These are phyloP conservation scores for Eucalyptus sp. DNA, from an alignment of 345 rosid species.

Conservation along the genomic window DNA sequence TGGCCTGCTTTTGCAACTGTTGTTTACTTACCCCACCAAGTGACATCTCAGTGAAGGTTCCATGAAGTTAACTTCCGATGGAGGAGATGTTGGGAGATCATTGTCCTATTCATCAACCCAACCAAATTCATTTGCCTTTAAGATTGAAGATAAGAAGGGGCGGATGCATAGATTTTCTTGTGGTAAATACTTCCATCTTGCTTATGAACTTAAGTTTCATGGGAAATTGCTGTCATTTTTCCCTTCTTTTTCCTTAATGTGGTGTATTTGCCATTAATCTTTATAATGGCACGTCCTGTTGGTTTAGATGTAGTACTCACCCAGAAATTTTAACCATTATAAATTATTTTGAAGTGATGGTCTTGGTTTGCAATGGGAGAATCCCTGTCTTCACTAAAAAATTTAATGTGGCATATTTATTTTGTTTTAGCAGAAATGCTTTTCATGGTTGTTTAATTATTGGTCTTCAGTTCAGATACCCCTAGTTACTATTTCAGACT, in stretches of 20 bases:
- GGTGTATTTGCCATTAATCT: background rate
- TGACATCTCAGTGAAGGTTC: constrained; percentile 69
- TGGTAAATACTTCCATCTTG: constrained; percentile 32
- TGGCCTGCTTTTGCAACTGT: background rate
- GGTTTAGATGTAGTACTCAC: background rate
- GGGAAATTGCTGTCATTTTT: background rate
- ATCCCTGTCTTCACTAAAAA: background rate
- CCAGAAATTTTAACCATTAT: background rate
- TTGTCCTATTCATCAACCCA: constrained; percentile 22
- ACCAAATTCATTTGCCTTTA: constrained; percentile 53
- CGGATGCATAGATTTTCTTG: constrained; percentile 92
- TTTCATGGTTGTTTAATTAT: background rate
- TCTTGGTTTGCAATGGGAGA: background rate
- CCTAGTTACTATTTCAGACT: background rate
- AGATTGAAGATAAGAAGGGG: constrained; percentile 72
- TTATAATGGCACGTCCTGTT: background rate
- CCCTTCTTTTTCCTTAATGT: background rate
- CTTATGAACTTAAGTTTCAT: background rate
- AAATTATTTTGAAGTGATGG: background rate
- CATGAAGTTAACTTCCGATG: constrained; percentile 67
- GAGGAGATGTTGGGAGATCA: constrained; percentile 58
- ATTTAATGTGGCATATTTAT: background rate
- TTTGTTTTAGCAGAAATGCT: background rate
- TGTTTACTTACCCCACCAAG: background rate
- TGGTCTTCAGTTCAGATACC: background rate